These are phyloP conservation scores for Trichoderma asperellum DNA, from an alignment of 2,329 filamentous ascomycete genomes.

Conservation along the genomic window DNA sequence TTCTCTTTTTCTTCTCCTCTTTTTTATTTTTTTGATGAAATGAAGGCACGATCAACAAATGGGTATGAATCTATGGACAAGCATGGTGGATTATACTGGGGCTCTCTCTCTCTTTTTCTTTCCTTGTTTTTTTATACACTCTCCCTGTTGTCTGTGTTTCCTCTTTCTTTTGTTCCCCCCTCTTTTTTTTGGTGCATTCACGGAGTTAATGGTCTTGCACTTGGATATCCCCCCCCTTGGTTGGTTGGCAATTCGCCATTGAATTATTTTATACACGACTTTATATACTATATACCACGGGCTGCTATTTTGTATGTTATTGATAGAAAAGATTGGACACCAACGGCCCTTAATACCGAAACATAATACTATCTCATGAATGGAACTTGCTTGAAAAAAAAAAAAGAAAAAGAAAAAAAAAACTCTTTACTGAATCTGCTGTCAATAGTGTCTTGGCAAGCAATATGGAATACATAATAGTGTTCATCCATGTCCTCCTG, in stretches of 20 bases:
- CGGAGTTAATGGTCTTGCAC: slow-evolving; percentile 1
- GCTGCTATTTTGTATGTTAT: background rate
- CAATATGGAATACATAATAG: background rate
- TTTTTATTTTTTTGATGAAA: slow-evolving; percentile 13
- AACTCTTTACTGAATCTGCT: background rate
- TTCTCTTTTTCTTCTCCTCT: background rate
- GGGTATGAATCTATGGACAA: slow-evolving; percentile 25
- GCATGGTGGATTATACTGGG: slow-evolving; percentile 22
- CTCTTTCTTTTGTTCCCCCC: background rate
- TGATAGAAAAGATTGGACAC: background rate
- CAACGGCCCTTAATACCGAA: slow-evolving; percentile 6
- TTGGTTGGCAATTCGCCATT: slow-evolving; percentile 3
- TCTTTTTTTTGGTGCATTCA: background rate
- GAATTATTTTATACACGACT: background rate
- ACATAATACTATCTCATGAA: background rate
- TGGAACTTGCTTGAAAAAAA: background rate
- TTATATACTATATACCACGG: slow-evolving; percentile 10
- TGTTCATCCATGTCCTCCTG: background rate
- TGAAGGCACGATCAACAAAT: slow-evolving; percentile 23
- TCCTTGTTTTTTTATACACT: background rate
- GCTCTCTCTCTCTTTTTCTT: background rate
- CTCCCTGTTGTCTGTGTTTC: background rate
- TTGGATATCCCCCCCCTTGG: slow-evolving; percentile 12
- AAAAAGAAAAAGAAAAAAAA: background rate
- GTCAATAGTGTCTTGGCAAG: background rate